A percentile compares a stretch with the other conserved stretches of the same genome.
These are phyloP conservation scores for Aspergillus bridgeri DNA, from an alignment of 495 filamentous ascomycete genomes.

Conservation along the genomic window DNA sequence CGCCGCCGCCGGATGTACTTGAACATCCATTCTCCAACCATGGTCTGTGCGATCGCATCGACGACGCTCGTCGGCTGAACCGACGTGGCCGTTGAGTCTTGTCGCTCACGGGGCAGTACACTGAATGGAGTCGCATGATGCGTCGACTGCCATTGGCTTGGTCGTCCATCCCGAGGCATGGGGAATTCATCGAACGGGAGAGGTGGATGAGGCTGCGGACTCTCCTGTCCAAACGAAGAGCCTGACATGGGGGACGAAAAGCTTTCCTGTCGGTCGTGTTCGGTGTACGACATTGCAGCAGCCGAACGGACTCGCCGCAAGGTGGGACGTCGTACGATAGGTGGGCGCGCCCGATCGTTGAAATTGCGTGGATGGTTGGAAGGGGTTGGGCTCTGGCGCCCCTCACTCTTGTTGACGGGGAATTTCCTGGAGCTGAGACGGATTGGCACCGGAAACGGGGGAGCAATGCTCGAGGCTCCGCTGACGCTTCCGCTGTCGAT, in stretches of 20 bases:
- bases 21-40: constrained; percentile 99
- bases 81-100: constrained; percentile 56
- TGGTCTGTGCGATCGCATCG: constrained; percentile 97
- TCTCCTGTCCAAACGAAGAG: constrained; percentile 64
- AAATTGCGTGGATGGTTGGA: constrained; percentile 41
- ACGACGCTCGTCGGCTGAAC: constrained; percentile 78
- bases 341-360: constrained; percentile 31
- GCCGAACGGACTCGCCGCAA: constrained; percentile 84
- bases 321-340: constrained; percentile 38
- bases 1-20: constrained; percentile 93
- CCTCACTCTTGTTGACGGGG: constrained; percentile 69
- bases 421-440: constrained; percentile 82
- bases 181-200: constrained; percentile 71
- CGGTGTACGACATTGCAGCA: constrained; percentile 58
- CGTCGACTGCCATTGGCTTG: constrained; percentile 16
- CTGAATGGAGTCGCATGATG: constrained; percentile 22
- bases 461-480: constrained; percentile 41
- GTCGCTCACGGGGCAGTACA: constrained; percentile 28
- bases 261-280: constrained; percentile 47
- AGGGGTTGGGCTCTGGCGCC: constrained; percentile 74
- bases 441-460: constrained; percentile 88
- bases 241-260: constrained; percentile 64
- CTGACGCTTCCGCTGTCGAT: constrained; percentile 46
- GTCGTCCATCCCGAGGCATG: constrained; percentile 39
- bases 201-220: constrained; percentile 67